Conservation (phyloP, 768 basidiomycete species). For the Boletus subcaerulescens region DNA sequence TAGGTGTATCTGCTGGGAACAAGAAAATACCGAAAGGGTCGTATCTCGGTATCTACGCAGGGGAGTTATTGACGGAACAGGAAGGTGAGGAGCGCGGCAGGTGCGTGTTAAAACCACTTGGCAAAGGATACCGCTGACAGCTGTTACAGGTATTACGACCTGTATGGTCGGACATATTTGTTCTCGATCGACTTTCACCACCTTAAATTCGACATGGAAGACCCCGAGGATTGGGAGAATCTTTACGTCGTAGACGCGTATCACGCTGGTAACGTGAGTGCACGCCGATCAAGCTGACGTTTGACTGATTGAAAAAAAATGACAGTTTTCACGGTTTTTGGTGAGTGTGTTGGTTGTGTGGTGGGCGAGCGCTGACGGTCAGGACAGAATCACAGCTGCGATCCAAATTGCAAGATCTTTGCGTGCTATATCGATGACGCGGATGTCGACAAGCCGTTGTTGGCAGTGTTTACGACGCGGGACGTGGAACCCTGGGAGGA, state of each 20-base stretch:
- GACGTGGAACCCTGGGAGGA: conserved; percentile 69
- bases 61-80: conserved; percentile 71
- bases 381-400: conserved; percentile 83
- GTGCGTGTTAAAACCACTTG: conserved; percentile 39
- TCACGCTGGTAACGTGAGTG: conserved; percentile 78
- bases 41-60: conserved; percentile 82
- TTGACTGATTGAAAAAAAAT: neutral
- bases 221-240: conserved; percentile 25
- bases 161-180: conserved; percentile 72
- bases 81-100: conserved; percentile 66
- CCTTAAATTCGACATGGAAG: conserved; percentile 38
- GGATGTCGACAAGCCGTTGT: conserved; percentile 63
- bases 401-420: conserved; percentile 75
- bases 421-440: conserved; percentile 78
- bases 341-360: conserved; percentile 39
- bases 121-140: neutral
- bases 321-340: conserved; percentile 89
- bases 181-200: conserved; percentile 81
- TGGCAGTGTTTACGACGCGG: conserved; percentile 62
- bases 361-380: neutral
- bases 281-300: neutral
- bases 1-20: conserved; percentile 69
- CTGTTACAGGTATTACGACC: conserved; percentile 61
- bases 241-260: conserved; percentile 79
- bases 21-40: conserved; percentile 65